Percentiles rank a stretch among this genome's conserved stretches.
Conservation (phyloP, 441 rosid genomes). For the Theobroma grandiflorum region DNA sequence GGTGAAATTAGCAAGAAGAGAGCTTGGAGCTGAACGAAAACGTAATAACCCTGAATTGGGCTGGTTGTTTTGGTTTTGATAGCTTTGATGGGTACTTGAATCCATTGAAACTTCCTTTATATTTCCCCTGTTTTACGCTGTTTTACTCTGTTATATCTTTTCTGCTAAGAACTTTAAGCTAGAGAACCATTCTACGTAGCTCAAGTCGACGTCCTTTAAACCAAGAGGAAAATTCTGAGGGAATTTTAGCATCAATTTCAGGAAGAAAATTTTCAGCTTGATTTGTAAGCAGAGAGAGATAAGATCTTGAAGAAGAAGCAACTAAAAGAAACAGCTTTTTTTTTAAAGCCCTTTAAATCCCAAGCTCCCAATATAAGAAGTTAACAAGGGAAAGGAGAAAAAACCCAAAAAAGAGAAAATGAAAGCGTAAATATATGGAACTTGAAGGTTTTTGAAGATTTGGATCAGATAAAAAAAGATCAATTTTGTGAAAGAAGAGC, state of each 20-base stretch:
- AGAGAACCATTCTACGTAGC: slow-evolving; percentile 38
- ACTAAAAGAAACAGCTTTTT: slow-evolving; percentile 34
- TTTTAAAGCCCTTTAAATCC: neutral
- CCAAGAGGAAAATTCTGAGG: slow-evolving; percentile 17
- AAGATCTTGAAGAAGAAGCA: slow-evolving; percentile 85
- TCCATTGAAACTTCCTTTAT: slow-evolving; percentile 51
- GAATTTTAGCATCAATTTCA: slow-evolving; percentile 46
- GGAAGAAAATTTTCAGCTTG: slow-evolving; percentile 48
- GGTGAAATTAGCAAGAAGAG: slow-evolving; percentile 53
- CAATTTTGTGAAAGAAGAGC: neutral
- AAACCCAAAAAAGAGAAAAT: slow-evolving; percentile 4
- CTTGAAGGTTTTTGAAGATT: slow-evolving; percentile 14
- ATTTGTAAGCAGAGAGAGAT: slow-evolving; percentile 60
- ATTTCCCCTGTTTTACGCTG: slow-evolving; percentile 22
- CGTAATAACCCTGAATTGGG: slow-evolving; percentile 72
- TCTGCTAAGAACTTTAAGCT: slow-evolving; percentile 21
- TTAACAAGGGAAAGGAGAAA: slow-evolving; percentile 1
- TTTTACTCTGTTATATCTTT: neutral
- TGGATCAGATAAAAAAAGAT: neutral
- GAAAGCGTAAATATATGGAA: slow-evolving; percentile 18
- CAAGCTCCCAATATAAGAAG: slow-evolving; percentile 18
- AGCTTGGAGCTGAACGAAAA: slow-evolving; percentile 84
- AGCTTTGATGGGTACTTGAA: slow-evolving; percentile 54
- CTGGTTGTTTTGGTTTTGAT: slow-evolving; percentile 51
- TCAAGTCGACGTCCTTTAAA: slow-evolving; percentile 15